Conservation (phyloP, 495 filamentous ascomycete genomes). For the Hypoxylon intermedium region DNA sequence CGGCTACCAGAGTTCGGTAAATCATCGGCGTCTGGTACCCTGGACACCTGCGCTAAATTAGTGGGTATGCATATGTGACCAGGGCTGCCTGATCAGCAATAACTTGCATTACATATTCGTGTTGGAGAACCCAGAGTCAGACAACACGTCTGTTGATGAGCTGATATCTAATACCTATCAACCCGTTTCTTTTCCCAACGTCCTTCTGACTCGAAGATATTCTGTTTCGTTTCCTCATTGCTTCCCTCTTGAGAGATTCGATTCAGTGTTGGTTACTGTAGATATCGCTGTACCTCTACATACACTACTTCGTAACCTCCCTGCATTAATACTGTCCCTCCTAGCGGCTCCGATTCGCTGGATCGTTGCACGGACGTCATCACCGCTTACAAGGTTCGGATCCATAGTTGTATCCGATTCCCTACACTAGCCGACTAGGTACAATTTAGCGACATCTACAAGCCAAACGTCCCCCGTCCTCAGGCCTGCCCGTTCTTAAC, state of each 20-base stretch:
- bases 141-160: neutral
- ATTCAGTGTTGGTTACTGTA: too few species aligned
- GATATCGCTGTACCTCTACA: too few species aligned
- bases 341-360: slow-evolving; percentile 12
- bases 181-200: too few species aligned
- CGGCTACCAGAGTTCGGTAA: slow-evolving; percentile 16
- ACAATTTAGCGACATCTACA: too few species aligned
- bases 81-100: slow-evolving; percentile 17
- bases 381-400: slow-evolving; percentile 9
- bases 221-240: too few species aligned
- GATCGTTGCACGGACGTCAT: slow-evolving; percentile 27
- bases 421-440: too few species aligned
- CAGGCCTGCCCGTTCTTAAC: too few species aligned
- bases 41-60: neutral
- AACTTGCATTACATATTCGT: slow-evolving; percentile 1
- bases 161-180: neutral
- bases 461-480: too few species aligned
- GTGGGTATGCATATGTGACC: neutral
- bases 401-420: neutral
- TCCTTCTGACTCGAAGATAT: too few species aligned
- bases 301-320: neutral
- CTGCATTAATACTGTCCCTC: neutral
- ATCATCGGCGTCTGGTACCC: slow-evolving; percentile 20
- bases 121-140: neutral
- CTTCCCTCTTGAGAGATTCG: too few species aligned